phyloP scores from a whole-genome alignment of 2,329 filamentous ascomycete species.

The Penicillium sp. region DNA sequence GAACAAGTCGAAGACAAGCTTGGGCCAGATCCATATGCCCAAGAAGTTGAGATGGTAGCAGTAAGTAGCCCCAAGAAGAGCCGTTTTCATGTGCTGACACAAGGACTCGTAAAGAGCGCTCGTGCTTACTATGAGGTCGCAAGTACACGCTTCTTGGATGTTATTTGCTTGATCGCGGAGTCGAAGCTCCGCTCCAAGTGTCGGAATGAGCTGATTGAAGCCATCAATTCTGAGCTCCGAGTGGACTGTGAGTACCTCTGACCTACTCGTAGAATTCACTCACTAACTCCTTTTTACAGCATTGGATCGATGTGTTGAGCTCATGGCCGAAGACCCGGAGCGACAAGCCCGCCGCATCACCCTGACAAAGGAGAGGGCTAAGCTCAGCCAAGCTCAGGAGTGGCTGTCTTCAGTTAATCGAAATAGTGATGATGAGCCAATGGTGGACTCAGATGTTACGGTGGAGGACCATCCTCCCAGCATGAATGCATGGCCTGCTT shows the following conservation, averaged over 20 bases:
- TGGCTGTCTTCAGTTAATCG: slow-evolving; percentile 22
- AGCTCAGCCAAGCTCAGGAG: slow-evolving; percentile 31
- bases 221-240: slow-evolving; percentile 27
- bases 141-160: slow-evolving; percentile 36
- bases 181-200: slow-evolving; percentile 35
- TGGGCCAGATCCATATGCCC: slow-evolving; percentile 30
- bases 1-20: slow-evolving; percentile 25
- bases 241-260: slow-evolving; percentile 26
- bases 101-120: slow-evolving; percentile 26
- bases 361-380: slow-evolving; percentile 30
- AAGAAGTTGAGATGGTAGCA: slow-evolving; percentile 41
- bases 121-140: slow-evolving; percentile 40
- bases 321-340: slow-evolving; percentile 37
- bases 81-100: slow-evolving; percentile 6
- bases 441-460: not conserved
- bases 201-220: slow-evolving; percentile 26
- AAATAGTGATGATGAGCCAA: slow-evolving; percentile 3
- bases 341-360: slow-evolving; percentile 29
- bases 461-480: no score
- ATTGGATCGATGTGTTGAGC: slow-evolving; percentile 29
- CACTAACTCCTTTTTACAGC: slow-evolving; percentile 19
- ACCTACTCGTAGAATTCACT: not conserved
- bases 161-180: slow-evolving; percentile 35
- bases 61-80: slow-evolving; percentile 24
- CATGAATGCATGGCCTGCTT: no score